Evolutionary conservation across 75 land plant genomes (phyloP), one percentile per base, ranked within the genome.

Genomic region (Azolla pinnata): DNA sequence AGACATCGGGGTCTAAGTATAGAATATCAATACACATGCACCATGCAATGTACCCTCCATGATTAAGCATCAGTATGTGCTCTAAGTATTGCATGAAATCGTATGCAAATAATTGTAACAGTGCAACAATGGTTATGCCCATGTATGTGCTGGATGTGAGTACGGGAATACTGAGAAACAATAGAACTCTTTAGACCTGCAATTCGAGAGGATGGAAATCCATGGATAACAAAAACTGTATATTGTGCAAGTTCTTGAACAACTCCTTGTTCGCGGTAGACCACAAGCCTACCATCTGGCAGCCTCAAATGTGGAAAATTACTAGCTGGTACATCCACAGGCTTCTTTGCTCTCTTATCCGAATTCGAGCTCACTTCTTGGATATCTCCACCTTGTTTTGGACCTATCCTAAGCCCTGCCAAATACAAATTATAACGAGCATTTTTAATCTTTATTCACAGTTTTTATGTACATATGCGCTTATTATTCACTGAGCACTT

Each of bases 121-220:
- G 42, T 38, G 42, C 14, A 14, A 7, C 10, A 7, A 14, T 38
- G 42, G 7, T 7, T 38, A 14, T 38, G 42, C 42, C 10, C 42
- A 14, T 14, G 42, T 14, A 14, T 14, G 42, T 38, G 42, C 7
- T 7, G 14, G 42, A 38, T 47, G 18, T 47, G 50, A 16, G 50
- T 47, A 4, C 4, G 50, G 3, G 7, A 47, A 7, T 16, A 20
- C 10, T 12, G 50, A 4, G 18, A 7, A 20, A 20, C 3, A 47
- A 20, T 9, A 38, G 5, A 32, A 61, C 3, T 29, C 25, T n/a
- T 75, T 19, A 23, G 27, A 91, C 97, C 97, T 78, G 93, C 78
- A 53, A 87, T 70, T 14, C 97, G 74, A 18, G 97, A 91, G 0
- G 86, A 84, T 42, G 89, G 79, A 66, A 87, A 87, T 28, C 83